phyloP scores from a whole-genome alignment of 2,329 filamentous ascomycete genomes.

The Chaetomium olivaceum region DNA sequence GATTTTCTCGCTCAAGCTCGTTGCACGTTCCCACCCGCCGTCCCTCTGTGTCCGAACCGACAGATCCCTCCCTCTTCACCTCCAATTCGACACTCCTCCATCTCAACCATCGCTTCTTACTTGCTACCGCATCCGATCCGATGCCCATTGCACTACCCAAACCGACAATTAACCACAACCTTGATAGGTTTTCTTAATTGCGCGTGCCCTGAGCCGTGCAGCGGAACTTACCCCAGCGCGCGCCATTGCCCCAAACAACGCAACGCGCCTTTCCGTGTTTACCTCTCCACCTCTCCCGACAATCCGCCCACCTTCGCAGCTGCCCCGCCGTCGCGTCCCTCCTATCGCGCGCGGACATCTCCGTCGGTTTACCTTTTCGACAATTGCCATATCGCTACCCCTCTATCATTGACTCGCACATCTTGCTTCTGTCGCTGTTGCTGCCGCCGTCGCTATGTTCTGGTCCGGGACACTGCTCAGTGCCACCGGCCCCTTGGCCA shows the following conservation, averaged over 20 bases:
- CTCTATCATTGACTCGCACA: slow-evolving; percentile 6
- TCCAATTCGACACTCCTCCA: slow-evolving; percentile 22
- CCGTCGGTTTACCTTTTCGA: neutral
- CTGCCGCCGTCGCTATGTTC: slow-evolving; percentile 69
- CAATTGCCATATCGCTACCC: slow-evolving; percentile 15
- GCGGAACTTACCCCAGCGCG: slow-evolving; percentile 18
- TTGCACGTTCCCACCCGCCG: slow-evolving; percentile 10
- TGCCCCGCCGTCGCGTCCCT: slow-evolving; percentile 22
- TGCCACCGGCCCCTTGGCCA: slow-evolving; percentile 94
- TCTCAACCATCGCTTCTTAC: slow-evolving; percentile 26
- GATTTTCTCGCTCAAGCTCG: slow-evolving; percentile 21
- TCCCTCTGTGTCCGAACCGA: slow-evolving; percentile 12
- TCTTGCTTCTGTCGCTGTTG: slow-evolving; percentile 33
- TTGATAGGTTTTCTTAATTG: slow-evolving; percentile 13
- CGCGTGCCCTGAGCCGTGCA: slow-evolving; percentile 10
- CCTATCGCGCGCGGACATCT: slow-evolving; percentile 10
- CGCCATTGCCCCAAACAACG: slow-evolving; percentile 27
- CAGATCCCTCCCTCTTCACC: slow-evolving; percentile 22
- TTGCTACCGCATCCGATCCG: slow-evolving; percentile 33
- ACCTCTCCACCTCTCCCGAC: slow-evolving; percentile 25
- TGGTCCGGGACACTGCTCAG: slow-evolving; percentile 94
- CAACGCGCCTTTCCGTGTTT: slow-evolving; percentile 31
- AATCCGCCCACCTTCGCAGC: slow-evolving; percentile 17
- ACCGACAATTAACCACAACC: slow-evolving; percentile 11
- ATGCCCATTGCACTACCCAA: slow-evolving; percentile 24